phyloP scores from a whole-genome alignment of 208 protist species.

The Acanthamoeba lenticulata region DNA sequence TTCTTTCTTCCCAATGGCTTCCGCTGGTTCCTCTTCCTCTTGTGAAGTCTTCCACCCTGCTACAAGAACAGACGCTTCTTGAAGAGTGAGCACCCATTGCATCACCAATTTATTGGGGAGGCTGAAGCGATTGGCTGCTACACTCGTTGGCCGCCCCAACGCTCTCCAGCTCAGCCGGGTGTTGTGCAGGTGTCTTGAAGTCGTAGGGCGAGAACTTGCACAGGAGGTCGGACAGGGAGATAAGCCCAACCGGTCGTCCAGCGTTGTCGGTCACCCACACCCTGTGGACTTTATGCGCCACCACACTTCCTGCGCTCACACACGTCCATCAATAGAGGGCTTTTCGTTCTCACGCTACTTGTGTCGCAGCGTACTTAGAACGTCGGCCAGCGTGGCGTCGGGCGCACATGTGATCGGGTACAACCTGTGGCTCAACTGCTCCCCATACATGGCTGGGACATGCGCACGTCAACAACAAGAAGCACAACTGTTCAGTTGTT shows the following conservation, averaged over 20 bases:
- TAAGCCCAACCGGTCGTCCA: neutral
- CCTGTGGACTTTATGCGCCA: neutral
- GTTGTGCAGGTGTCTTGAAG: too few species aligned
- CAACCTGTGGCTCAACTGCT: neutral
- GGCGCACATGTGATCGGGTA: neutral
- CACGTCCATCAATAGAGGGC: neutral
- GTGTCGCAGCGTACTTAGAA: neutral
- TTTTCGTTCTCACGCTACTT: neutral
- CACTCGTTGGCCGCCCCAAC: too few species aligned
- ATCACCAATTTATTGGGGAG: too few species aligned
- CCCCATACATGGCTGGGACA: neutral
- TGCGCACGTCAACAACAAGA: too few species aligned
- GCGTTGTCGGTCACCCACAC: neutral
- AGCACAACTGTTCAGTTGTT: too few species aligned
- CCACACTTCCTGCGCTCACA: neutral
- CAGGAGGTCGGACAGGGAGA: conserved; percentile 7
- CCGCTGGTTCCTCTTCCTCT: too few species aligned
- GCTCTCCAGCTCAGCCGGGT: too few species aligned
- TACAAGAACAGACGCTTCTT: too few species aligned
- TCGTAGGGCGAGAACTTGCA: conserved; percentile 50
- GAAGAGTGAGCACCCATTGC: too few species aligned
- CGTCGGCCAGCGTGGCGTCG: neutral
- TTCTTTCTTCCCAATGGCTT: too few species aligned
- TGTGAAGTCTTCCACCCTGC: too few species aligned
- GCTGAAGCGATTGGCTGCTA: too few species aligned